Evolutionary conservation across 1,284 basidiomycete genomes (phyloP), one percentile per base, ranked within the genome.

Genomic region (Ustilago hordei): DNA sequence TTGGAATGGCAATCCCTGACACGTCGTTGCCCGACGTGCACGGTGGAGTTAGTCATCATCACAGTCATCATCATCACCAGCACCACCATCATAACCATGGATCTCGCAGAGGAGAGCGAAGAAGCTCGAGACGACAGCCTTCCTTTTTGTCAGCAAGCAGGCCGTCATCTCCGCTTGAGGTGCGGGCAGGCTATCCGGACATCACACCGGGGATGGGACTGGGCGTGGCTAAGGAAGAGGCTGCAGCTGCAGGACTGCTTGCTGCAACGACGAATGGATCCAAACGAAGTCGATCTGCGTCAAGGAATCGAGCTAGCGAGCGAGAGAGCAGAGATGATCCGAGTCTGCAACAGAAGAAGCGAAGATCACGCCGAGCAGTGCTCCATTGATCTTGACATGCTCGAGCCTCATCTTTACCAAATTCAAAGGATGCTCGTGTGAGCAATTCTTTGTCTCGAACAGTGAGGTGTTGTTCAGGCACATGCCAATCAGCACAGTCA

Each of bases 1-100:
- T 85, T 34, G 72, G 80, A 5, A 36, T 83, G 45, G 69, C 75
- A 2, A 73, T 85, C 11, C 84, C 84, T 2, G 78, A 85, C 45
- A 53, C 75, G 6, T 32, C 66, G 3, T 59, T 85, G 50, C 80
- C 75, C 13, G 75, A 78, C 19, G 70, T 74, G 15, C 75, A 74
- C 32, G 75, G 75, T 23, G 59, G 55, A 13, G 41, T 53, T 8
- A 55, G 66, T 23, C 59, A 69, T 39, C 57, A 60, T 34, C 65
- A 68, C 13, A 45, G 60, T 34, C 56, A 64, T 45, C 65, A 68
- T 8, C 64, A 60, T 17, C 58, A 68, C 19, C 55, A 58, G n/a
- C 52, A 53, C 11, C 54, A 66, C 6, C 65, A 64, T 31, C 52
- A 53, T 11, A 39, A 62, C 4, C 66, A 64, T 39, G 64, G 64